Evolutionary conservation across 345 rosid genomes (phyloP).

Genomic region (Eutrema japonicum): DNA sequence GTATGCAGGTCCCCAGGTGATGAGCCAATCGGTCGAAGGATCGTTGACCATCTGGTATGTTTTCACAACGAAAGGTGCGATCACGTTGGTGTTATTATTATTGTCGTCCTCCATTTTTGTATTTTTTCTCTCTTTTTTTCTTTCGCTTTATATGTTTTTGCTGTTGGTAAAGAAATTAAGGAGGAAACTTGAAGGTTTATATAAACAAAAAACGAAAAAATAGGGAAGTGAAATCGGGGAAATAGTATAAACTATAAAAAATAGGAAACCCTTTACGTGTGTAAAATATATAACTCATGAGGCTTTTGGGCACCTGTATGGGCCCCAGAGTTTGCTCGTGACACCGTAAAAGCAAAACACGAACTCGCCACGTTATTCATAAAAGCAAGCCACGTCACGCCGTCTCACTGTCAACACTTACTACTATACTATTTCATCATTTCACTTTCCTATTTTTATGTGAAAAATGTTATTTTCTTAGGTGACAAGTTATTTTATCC

Average conservation of each 20-base stretch:
- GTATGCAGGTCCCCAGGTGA: conserved; percentile 77
- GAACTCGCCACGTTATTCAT: conserved; percentile 25
- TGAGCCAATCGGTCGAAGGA: conserved; percentile 70
- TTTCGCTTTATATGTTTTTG: conserved; percentile 28
- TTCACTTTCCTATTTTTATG: too few relatives aligned
- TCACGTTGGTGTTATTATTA: conserved; percentile 40
- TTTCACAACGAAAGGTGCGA: conserved; percentile 83
- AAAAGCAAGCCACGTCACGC: neutral
- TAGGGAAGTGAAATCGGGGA: neutral
- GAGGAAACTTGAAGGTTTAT: conserved; percentile 30
- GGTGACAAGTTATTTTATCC: too few relatives aligned
- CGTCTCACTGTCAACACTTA: neutral
- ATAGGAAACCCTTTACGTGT: too few relatives aligned
- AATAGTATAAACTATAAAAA: neutral
- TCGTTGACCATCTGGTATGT: conserved; percentile 96
- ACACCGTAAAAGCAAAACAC: neutral
- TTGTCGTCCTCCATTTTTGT: conserved; percentile 52
- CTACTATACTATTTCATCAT: too few relatives aligned
- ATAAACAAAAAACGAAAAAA: conserved; percentile 20
- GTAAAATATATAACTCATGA: neutral
- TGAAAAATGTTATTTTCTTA: too few relatives aligned
- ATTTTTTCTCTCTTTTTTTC: neutral
- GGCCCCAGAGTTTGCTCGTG: neutral
- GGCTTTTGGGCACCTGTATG: conserved; percentile 2
- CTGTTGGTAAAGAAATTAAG: conserved; percentile 38